phyloP scores from a whole-genome alignment of 2,329 filamentous ascomycete species.

The Curvularia eragrostidis region DNA sequence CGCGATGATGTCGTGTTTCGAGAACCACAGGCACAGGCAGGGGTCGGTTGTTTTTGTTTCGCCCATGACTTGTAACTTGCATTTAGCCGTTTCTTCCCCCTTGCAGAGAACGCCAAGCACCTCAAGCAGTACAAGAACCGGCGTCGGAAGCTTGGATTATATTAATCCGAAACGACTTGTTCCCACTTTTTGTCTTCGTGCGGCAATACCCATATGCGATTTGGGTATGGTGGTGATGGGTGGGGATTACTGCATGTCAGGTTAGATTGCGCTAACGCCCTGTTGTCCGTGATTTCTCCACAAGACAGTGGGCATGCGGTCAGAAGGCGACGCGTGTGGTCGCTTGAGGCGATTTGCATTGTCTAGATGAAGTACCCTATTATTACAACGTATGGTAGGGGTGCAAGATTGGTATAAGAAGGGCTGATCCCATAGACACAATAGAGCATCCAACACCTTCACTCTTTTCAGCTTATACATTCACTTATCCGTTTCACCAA shows the following conservation, averaged over 20 bases:
- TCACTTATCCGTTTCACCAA: neutral
- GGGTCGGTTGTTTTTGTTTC: constrained; percentile 16
- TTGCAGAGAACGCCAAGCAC: neutral
- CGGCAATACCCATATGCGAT: neutral
- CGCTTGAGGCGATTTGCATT: neutral
- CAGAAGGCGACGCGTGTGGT: neutral
- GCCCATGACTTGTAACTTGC: constrained; percentile 3
- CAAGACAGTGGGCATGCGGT: neutral
- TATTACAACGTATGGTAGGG: constrained; percentile 6
- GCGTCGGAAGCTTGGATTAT: constrained; percentile 28
- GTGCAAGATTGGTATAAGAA: constrained; percentile 10
- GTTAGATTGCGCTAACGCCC: constrained; percentile 3
- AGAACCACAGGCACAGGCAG: constrained; percentile 3
- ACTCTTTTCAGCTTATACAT: constrained; percentile 2
- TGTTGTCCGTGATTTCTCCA: constrained; percentile 1
- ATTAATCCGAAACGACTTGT: constrained; percentile 18
- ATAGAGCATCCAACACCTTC: neutral
- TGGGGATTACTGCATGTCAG: neutral
- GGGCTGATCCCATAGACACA: neutral
- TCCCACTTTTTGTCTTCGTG: constrained; percentile 1
- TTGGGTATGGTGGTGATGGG: neutral
- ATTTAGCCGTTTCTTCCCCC: constrained; percentile 4
- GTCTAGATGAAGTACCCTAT: neutral
- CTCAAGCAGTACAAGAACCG: constrained; percentile 22
- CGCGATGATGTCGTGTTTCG: neutral